Percentiles rank a stretch among this genome's conserved stretches.
These are phyloP conservation scores for Nakaseomyces glabratus DNA, from an alignment of 1,139 yeast genomes.

Conservation along the genomic window DNA sequence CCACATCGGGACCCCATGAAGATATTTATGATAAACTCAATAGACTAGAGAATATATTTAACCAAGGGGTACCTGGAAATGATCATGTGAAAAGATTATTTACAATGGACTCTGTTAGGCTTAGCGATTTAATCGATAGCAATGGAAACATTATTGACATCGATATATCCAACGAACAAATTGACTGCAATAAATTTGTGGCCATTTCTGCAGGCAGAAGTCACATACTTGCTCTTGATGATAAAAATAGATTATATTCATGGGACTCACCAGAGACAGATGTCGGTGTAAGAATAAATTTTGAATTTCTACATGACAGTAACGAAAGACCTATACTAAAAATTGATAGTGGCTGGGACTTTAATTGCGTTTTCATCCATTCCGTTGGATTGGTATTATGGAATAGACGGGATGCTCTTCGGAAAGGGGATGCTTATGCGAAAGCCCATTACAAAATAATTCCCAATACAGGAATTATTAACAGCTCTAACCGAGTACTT, in stretches of 20 bases:
- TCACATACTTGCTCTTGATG: slow-evolving; percentile 56
- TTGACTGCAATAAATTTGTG: slow-evolving; percentile 33
- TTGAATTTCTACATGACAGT: slow-evolving; percentile 27
- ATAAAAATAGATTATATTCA: slow-evolving; percentile 43
- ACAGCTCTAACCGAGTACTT: slow-evolving; percentile 33
- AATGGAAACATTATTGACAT: slow-evolving; percentile 5
- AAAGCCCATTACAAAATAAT: slow-evolving; percentile 37
- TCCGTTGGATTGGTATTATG: slow-evolving; percentile 53
- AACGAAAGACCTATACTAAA: slow-evolving; percentile 34
- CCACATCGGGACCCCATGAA: slow-evolving; percentile 20
- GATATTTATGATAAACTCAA: slow-evolving; percentile 23
- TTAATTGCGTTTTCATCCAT: slow-evolving; percentile 44
- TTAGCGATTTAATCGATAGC: slow-evolving; percentile 11
- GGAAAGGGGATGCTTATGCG: slow-evolving; percentile 24
- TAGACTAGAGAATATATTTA: slow-evolving; percentile 17
- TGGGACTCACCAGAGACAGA: slow-evolving; percentile 49
- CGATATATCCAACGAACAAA: slow-evolving; percentile 13
- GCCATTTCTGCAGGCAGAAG: slow-evolving; percentile 57
- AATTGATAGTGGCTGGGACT: slow-evolving; percentile 64
- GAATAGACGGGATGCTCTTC: slow-evolving; percentile 39
- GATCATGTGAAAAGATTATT: slow-evolving; percentile 25
- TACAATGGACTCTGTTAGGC: slow-evolving; percentile 22
- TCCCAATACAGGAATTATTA: slow-evolving; percentile 33
- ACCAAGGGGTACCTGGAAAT: slow-evolving; percentile 23
- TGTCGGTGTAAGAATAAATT: slow-evolving; percentile 42